Base-by-base conservation (phyloP, 176 grass and related monocot genomes). In the Aegilops longissima region DNA sequence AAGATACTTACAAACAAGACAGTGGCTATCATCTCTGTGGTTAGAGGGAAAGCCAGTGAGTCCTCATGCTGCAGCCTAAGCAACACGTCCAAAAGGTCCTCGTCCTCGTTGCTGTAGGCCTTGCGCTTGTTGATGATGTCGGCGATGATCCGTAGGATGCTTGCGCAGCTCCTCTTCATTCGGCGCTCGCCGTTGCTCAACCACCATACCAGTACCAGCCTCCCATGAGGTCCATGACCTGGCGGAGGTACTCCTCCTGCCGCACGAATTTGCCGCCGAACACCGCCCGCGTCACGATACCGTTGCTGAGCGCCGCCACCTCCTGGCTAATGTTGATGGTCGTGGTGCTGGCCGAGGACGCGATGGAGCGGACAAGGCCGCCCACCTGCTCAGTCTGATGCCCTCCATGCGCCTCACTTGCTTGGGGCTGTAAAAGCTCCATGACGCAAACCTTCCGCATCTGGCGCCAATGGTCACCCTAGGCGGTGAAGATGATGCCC, bases 1-100 rank as follows among this genome's bases (percentile, higher is more conserved):
- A 44, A 44, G 40, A 44, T 44, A 44, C 79, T 70, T 2, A 82
- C 80, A 68, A 69, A 69, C 21, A 82, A 51, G 65, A 82, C 65
- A 3, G 42, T 63, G 44, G 63, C 64, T 12, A 82, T 69, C 20
- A 69, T 82, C 63, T 82, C 80, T 3, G 80, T 33, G 63, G 80
- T 82, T 0, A 82, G 80, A 69, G 80, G 65, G 27, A 69, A 54
- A 1, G 29, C 9, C 12, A 69, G 25, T 1, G 80, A 82, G n/a
- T 34, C 80, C 18, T 82, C 39, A 17, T 70, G 6, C 80, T 69
- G 80, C 64, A 69, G 44, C 65, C 64, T 31, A 10, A 82, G 64
- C 10, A 82, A 4, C 64, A 82, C 65, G 25, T 61, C 65, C 1
- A 82, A 65, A 42, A 82, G 64, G 29, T 82, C 80, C 64, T 69